Conservation (phyloP, 257 asterid species). For the Capsicum pubescens region DNA sequence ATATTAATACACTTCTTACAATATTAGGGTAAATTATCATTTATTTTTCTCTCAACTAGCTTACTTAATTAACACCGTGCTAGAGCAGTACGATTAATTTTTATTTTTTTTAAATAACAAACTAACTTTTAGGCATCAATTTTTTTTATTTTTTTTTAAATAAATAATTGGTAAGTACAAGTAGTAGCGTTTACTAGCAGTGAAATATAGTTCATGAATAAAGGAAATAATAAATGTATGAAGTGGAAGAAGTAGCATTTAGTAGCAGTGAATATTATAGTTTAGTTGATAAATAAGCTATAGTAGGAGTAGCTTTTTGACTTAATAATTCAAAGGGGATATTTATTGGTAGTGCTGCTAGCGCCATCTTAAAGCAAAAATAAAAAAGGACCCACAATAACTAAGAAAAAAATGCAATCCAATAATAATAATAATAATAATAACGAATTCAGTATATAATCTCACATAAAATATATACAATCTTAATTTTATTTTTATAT, state of each 20-base stretch:
- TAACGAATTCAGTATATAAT: too few relatives aligned
- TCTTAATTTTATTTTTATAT: too few relatives aligned
- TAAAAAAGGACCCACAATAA: conserved; percentile 36
- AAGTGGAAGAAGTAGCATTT: background rate
- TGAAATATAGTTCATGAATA: background rate
- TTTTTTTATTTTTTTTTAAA: background rate
- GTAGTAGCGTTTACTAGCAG: background rate
- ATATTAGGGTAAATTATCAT: background rate
- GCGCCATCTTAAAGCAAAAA: conserved; percentile 41
- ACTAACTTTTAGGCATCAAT: background rate
- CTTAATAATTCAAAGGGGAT: conserved; percentile 28
- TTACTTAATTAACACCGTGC: background rate
- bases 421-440: too few relatives aligned
- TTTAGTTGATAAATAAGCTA: background rate
- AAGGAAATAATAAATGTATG: background rate
- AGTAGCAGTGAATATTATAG: background rate
- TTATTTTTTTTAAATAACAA: background rate
- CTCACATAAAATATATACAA: too few relatives aligned
- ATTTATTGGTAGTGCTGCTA: conserved; percentile 41
- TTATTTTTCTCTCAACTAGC: background rate
- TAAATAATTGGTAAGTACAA: background rate
- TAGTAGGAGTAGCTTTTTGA: conserved; percentile 23
- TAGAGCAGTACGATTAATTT: background rate
- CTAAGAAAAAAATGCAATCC: conserved; percentile 18
- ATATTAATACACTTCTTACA: background rate